Percentiles rank a stretch among this genome's conserved stretches.
phyloP scores from a whole-genome alignment of 2,329 filamentous ascomycete genomes.

The Aspergillus amoenus region DNA sequence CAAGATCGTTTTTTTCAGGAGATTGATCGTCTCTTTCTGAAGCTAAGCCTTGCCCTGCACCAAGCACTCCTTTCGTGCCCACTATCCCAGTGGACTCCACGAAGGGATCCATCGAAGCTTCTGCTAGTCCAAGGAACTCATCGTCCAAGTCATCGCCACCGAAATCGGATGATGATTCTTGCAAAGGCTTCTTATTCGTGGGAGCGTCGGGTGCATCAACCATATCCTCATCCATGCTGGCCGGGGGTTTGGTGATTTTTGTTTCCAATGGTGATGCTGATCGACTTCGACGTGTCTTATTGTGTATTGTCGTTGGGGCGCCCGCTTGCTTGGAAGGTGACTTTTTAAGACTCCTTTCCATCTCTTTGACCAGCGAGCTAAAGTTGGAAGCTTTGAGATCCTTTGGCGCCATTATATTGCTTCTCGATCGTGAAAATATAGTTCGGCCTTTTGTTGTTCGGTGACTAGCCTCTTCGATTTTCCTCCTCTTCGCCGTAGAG shows the following conservation, averaged over 20 bases:
- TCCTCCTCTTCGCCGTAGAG: conserved; percentile 62
- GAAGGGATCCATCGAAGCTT: conserved; percentile 34
- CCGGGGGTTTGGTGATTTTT: not conserved
- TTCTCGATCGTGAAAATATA: conserved; percentile 42
- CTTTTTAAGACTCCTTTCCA: conserved; percentile 53
- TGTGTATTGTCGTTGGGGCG: conserved; percentile 38
- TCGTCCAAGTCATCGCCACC: conserved; percentile 49
- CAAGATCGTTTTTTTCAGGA: not conserved
- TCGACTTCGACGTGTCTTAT: conserved; percentile 30
- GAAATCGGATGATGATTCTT: conserved; percentile 45
- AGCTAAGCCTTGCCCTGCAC: not conserved
- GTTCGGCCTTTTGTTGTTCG: conserved; percentile 45
- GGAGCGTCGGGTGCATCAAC: not conserved
- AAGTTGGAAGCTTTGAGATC: conserved; percentile 47
- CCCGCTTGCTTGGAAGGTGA: conserved; percentile 25
- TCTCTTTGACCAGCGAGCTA: conserved; percentile 64
- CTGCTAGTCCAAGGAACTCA: conserved; percentile 43
- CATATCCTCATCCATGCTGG: conserved; percentile 2
- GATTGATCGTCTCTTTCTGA: not conserved
- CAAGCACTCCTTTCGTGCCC: not conserved
- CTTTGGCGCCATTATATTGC: conserved; percentile 39
- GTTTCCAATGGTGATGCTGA: conserved; percentile 33
- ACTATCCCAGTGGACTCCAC: conserved; percentile 13
- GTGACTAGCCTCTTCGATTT: conserved; percentile 50
- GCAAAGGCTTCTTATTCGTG: conserved; percentile 5